Base-by-base conservation (phyloP, 2,329 filamentous ascomycete species). In the Lecanicillium sp. region DNA sequence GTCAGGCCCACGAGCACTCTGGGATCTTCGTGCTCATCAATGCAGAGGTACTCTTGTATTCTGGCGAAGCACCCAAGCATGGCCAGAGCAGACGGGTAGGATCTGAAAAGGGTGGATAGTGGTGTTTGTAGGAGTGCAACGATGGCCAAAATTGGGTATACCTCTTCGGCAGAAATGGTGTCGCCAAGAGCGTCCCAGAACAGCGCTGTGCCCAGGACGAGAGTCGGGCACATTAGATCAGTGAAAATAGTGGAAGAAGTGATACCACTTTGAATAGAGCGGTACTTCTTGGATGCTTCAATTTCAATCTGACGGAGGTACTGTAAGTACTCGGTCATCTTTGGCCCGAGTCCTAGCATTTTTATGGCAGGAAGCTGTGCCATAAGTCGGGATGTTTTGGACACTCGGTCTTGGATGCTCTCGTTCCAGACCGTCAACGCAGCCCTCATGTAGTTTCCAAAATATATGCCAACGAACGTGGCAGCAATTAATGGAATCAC, bases 321-420 rank as follows among this genome's bases (percentile, higher is more conserved):
- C 7, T 44, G 42, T 4, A 44, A 20, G 12, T 15, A 26, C n/a
- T 33, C 42, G 2, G 19, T 7, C 15, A 44, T 36, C n/a, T 19
- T 33, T 5, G n/a, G 29, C 39, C 27, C 39, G 6, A 36, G 29
- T 19, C 42, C 42, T 19, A 35, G 15, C 42, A 44, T 44, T n/a
- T 44, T 44, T 17, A 44, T 44, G 15, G 20, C 32, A 9, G 17
- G 15, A 5, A 44, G 42, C 20, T 44, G 42, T 14, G 42, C 21
- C 5, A 44, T 12, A 12, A 44, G 11, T 9, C 29, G 20, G 5
- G 42, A 44, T 3, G 42, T 44, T 17, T 44, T 44, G 12, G 42
- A 12, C 3, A 44, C 30, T 17, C 42, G 17, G 4, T 14, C 19
- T 23, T 32, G 12, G 11, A 43, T 32, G 24, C 11, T 32, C 21